Base-by-base conservation (phyloP, 257 asterid genomes). In the Fraxinus cuspidata region DNA sequence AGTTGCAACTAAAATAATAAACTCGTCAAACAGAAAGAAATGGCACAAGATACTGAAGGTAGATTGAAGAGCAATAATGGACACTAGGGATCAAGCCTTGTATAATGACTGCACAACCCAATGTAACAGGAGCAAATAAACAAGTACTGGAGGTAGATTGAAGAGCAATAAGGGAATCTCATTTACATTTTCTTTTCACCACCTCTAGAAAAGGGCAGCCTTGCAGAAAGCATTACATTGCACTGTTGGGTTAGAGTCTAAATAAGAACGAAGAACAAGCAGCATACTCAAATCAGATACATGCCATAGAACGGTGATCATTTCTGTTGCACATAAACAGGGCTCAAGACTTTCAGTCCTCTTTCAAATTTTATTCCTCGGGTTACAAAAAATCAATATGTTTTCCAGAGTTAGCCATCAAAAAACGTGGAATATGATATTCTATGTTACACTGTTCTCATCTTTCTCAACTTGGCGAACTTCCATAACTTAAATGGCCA, bases 1-100 rank as follows among this genome's bases (percentile, higher is more conserved):
- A n/a, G 58, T 12, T 16, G 15, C 19, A 70, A 81, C 58, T 74
- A 74, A 70, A 71, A 71, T 40, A 34, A 68, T 34, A 58, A 76
- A 38, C 70, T 23, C 53, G 18, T 18, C 10, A 73, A 56, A 66
- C 38, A 53, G n/a, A 67, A 18, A 11, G 40, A 58, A 47, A 77
- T 27, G 32, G 32, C 74, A 19, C 25, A 53, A 53, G 25, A 18
- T 51, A 51, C 4, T 51, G 2, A 5, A n/a, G n/a, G n/a, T n/a
- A n/a, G n/a, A n/a, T n/a, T n/a, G n/a, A n/a, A n/a, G n/a, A n/a
- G n/a, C n/a, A n/a, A n/a, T n/a, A n/a, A n/a, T n/a, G n/a, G n/a
- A n/a, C n/a, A 18, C 7, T 0, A 51, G 23, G 19, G 21, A 51
- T 51, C 23, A 51, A 18, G 60, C 60, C n/a, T 51, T 51, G 60